These are phyloP conservation scores for Hypoxylon sp. DNA, from an alignment of 2,329 filamentous ascomycete species.

Conservation along the genomic window DNA sequence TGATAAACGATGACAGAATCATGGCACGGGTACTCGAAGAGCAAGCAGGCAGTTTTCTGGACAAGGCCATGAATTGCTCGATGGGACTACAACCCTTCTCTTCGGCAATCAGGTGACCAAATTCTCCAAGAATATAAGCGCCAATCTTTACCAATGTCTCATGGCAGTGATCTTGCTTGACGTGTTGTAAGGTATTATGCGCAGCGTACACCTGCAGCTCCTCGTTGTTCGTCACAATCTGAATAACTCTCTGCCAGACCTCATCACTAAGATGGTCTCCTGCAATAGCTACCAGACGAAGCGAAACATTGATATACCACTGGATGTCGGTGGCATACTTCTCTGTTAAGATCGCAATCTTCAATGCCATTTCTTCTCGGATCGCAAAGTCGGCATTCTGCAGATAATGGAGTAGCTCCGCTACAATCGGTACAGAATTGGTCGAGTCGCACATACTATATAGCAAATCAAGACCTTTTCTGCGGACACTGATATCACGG, in stretches of 20 bases:
- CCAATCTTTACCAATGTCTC: slow-evolving; percentile 99
- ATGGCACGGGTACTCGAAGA: slow-evolving; percentile 93
- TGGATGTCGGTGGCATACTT: slow-evolving; percentile 99
- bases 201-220: slow-evolving; percentile 97
- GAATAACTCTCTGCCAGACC: slow-evolving; percentile 98
- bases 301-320: slow-evolving; percentile 99
- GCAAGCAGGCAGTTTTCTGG: slow-evolving; percentile 89
- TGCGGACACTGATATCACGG: slow-evolving; percentile 94
- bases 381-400: slow-evolving; percentile 98
- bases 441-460: slow-evolving; percentile 99
- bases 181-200: slow-evolving; percentile 90
- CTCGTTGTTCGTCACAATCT: slow-evolving; percentile 99
- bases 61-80: slow-evolving; percentile 94
- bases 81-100: slow-evolving; percentile 94
- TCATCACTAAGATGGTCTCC: slow-evolving; percentile 99
- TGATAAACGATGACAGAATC: slow-evolving; percentile 95
- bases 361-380: slow-evolving; percentile 98
- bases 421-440: slow-evolving; percentile 95
- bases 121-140: slow-evolving; percentile 95
- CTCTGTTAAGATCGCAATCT: slow-evolving; percentile 97
- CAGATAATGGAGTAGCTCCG: slow-evolving; percentile 92
- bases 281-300: slow-evolving; percentile 94
- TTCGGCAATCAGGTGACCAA: slow-evolving; percentile 96
- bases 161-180: slow-evolving; percentile 94
- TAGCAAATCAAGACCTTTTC: slow-evolving; percentile 93